A percentile compares a stretch with the other conserved stretches of the same genome.
These are phyloP conservation scores for Phragmites australis DNA, from an alignment of 176 grass and related monocot species.

Conservation along the genomic window DNA sequence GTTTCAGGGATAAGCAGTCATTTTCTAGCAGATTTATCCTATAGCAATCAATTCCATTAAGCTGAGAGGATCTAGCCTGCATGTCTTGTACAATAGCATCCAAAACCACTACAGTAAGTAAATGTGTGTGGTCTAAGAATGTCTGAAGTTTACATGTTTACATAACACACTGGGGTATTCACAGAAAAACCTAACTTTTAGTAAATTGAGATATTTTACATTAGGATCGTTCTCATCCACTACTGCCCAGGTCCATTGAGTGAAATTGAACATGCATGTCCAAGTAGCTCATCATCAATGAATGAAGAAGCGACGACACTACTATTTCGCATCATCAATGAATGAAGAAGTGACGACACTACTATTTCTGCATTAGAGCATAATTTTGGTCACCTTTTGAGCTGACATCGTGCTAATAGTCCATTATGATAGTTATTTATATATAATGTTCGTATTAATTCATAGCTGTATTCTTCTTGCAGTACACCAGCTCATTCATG, in stretches of 20 bases:
- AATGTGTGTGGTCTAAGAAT: background rate
- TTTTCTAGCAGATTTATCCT: constrained; percentile 11
- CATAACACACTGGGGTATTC: background rate
- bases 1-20: constrained; percentile 36
- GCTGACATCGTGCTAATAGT: background rate
- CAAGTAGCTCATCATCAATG: background rate
- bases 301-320: background rate
- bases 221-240: background rate
- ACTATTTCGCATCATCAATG: too few relatives aligned
- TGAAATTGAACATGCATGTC: background rate
- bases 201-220: background rate
- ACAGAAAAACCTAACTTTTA: background rate
- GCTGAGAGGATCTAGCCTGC: background rate
- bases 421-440: constrained; percentile 4
- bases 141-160: background rate
- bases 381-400: background rate
- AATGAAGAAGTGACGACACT: background rate
- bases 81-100: constrained; percentile 23
- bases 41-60: constrained; percentile 18
- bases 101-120: background rate
- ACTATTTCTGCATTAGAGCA: background rate
- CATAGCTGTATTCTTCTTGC: constrained; percentile 5
- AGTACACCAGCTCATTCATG: background rate
- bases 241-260: background rate
- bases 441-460: background rate